Conservation (phyloP, 192 early-diverging fungal species). For the Coemansia sp. region DNA sequence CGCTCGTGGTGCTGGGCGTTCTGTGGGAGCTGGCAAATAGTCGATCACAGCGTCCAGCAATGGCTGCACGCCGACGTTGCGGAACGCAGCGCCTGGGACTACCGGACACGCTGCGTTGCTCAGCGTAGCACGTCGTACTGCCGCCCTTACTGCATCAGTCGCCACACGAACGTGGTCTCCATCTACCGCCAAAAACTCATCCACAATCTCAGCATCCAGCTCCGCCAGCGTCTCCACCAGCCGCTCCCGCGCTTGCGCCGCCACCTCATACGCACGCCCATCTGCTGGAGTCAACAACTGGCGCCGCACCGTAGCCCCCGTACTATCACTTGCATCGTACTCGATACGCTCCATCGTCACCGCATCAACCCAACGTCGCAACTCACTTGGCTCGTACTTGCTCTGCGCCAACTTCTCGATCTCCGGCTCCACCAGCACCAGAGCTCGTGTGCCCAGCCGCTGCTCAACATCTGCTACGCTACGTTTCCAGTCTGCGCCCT, state of each 20-base stretch:
- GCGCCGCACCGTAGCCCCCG: conserved; percentile 26
- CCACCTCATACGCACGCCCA: conserved; percentile 45
- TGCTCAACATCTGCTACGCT: conserved; percentile 54
- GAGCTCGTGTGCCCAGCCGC: conserved; percentile 60
- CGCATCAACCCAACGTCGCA: conserved; percentile 72
- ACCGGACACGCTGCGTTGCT: conserved; percentile 75
- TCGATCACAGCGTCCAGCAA: conserved; percentile 84
- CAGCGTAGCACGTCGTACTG: conserved; percentile 73
- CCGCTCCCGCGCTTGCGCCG: conserved; percentile 59
- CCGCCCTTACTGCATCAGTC: conserved; percentile 59
- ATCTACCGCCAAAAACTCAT: conserved; percentile 72
- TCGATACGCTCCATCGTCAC: conserved; percentile 61
- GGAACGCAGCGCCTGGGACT: conserved; percentile 82
- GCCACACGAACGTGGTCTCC: conserved; percentile 75
- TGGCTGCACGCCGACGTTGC: conserved; percentile 91
- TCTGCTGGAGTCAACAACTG: conserved; percentile 6
- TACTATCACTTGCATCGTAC: conserved; percentile 23
- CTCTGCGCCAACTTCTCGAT: neutral
- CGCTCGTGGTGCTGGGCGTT: conserved; percentile 52
- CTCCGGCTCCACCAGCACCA: conserved; percentile 76
- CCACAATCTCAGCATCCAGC: conserved; percentile 80
- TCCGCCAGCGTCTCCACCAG: conserved; percentile 84
- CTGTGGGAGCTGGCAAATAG: conserved; percentile 80
- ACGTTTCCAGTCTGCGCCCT: conserved; percentile 55
- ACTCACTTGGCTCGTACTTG: conserved; percentile 17